These are phyloP conservation scores for Epichloe amarillans DNA, from an alignment of 2,329 filamentous ascomycete species.

Conservation along the genomic window DNA sequence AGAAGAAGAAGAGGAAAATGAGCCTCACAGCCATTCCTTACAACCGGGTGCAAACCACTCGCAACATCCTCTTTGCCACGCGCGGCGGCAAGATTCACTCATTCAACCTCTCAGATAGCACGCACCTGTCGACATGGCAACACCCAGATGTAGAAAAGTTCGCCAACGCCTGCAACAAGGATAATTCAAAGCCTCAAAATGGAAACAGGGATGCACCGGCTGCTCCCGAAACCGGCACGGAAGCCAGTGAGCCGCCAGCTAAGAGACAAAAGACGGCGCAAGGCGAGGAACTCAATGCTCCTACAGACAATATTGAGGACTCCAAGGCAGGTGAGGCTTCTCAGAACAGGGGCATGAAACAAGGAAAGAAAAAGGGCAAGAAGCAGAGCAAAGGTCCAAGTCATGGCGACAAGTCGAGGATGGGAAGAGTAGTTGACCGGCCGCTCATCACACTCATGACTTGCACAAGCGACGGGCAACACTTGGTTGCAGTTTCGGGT, in stretches of 20 bases:
- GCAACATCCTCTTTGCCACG: conserved; percentile 55
- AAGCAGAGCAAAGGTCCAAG: conserved; percentile 16
- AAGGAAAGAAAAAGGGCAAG: conserved; percentile 15
- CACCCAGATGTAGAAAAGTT: conserved; percentile 29
- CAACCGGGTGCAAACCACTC: conserved; percentile 44
- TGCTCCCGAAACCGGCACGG: conserved; percentile 8
- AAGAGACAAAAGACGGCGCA: conserved; percentile 22
- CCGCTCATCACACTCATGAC: conserved; percentile 58
- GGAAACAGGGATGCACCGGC: conserved; percentile 6
- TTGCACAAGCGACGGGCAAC: conserved; percentile 46
- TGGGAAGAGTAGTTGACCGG: conserved; percentile 29
- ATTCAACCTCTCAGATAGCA: conserved; percentile 45
- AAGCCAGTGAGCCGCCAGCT: conserved; percentile 19
- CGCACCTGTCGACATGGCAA: conserved; percentile 49
- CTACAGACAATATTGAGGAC: background rate
- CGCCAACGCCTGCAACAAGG: conserved; percentile 12
- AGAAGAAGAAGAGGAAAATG: background rate
- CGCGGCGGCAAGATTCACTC: conserved; percentile 59
- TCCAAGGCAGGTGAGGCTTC: conserved; percentile 7
- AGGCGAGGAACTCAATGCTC: conserved; percentile 10
- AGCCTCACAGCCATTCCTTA: conserved; percentile 37
- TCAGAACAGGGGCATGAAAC: conserved; percentile 9
- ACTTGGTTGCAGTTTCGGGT: conserved; percentile 69
- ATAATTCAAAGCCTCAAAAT: conserved; percentile 8
- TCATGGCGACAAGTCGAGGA: conserved; percentile 7